Percentiles rank a stretch among this genome's conserved stretches.
phyloP scores from a whole-genome alignment of 768 basidiomycete species.

The Trametes gibbosa region DNA sequence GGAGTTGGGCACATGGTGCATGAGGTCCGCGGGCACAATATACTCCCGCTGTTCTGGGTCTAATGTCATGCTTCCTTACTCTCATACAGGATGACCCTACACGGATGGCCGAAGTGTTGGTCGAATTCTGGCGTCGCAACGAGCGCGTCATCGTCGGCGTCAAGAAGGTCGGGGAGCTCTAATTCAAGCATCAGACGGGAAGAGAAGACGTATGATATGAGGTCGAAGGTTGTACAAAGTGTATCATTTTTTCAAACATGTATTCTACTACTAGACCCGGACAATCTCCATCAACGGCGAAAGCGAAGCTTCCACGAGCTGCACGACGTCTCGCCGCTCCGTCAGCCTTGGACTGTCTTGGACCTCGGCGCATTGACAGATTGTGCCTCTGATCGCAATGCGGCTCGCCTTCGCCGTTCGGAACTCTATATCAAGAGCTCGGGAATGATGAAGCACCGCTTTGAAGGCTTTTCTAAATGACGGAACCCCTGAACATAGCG shows the following conservation, averaged over 20 bases:
- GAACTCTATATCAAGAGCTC: background rate
- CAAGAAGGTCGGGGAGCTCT: slow-evolving; percentile 56
- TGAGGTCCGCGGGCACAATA: slow-evolving; percentile 54
- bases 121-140: slow-evolving; percentile 91
- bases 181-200: background rate
- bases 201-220: too few relatives aligned
- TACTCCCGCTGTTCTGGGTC: background rate
- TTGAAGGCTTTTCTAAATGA: background rate
- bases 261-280: slow-evolving; percentile 1
- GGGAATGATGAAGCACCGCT: background rate
- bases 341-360: too few relatives aligned
- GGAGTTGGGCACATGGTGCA: slow-evolving; percentile 93
- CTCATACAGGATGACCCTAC: slow-evolving; percentile 76
- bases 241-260: background rate
- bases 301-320: too few relatives aligned
- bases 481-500: background rate
- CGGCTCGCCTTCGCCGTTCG: too few relatives aligned
- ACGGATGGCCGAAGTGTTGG: slow-evolving; percentile 71
- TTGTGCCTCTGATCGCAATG: too few relatives aligned
- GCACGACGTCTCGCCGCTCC: too few relatives aligned
- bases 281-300: too few relatives aligned
- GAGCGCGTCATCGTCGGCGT: slow-evolving; percentile 62
- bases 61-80: background rate
- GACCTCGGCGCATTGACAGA: too few relatives aligned
- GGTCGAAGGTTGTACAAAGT: background rate